Evolutionary conservation across 768 basidiomycete species (phyloP).

Genomic region (Tulasnella sp.): DNA sequence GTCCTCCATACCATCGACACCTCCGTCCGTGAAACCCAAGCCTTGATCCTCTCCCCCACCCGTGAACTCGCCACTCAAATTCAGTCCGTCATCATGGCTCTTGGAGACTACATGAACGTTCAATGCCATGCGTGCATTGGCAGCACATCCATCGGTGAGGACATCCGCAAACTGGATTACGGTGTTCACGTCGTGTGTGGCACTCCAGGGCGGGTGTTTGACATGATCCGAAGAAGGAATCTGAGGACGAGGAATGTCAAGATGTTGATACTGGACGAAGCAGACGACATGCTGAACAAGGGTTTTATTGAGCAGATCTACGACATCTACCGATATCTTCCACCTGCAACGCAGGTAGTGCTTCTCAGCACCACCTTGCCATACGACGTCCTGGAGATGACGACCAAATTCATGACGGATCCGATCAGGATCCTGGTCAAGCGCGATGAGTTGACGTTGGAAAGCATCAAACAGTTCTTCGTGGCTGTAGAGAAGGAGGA

Average conservation of each 20-base stretch:
- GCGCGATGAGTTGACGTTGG: slow-evolving; percentile 96
- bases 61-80: slow-evolving; percentile 98
- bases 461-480: slow-evolving; percentile 94
- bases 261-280: slow-evolving; percentile 90
- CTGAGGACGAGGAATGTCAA: slow-evolving; percentile 95
- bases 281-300: slow-evolving; percentile 91
- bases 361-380: slow-evolving; percentile 92
- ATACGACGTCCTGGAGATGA: slow-evolving; percentile 96
- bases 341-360: slow-evolving; percentile 94
- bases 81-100: slow-evolving; percentile 88
- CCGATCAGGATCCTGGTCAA: slow-evolving; percentile 97
- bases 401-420: slow-evolving; percentile 98
- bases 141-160: slow-evolving; percentile 93
- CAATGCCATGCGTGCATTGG: slow-evolving; percentile 98
- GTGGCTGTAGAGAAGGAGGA: slow-evolving; percentile 99
- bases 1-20: slow-evolving; percentile 97
- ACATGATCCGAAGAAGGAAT: slow-evolving; percentile 94
- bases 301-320: slow-evolving; percentile 99
- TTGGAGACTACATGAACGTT: slow-evolving; percentile 99
- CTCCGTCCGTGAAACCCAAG: slow-evolving; percentile 88
- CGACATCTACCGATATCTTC: slow-evolving; percentile 95
- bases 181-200: slow-evolving; percentile 97
- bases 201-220: slow-evolving; percentile 95
- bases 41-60: slow-evolving; percentile 93
- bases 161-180: slow-evolving; percentile 93